These are phyloP conservation scores for Saccharomycopsis hybrid DNA, from an alignment of 1,139 yeast genomes.

Conservation along the genomic window DNA sequence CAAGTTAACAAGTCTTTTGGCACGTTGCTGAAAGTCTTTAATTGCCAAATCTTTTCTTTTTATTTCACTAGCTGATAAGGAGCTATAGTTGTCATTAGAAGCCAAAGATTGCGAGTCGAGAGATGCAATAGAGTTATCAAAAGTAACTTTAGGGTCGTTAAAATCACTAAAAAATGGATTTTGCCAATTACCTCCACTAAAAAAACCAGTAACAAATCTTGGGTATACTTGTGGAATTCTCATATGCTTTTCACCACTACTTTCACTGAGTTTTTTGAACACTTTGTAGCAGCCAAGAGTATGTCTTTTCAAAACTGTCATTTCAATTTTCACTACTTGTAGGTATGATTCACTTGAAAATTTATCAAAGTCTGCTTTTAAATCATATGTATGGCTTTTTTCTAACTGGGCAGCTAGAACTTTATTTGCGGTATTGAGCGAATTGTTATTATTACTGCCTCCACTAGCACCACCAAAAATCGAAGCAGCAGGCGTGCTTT, in stretches of 20 bases:
- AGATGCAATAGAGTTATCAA: constrained; percentile 5
- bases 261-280: constrained; percentile 6
- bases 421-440: too few relatives aligned
- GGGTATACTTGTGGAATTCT: constrained; percentile 61
- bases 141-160: not conserved
- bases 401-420: not conserved
- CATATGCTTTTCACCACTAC: constrained; percentile 26
- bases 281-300: constrained; percentile 11
- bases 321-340: constrained; percentile 16
- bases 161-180: constrained; percentile 51
- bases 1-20: constrained; percentile 38
- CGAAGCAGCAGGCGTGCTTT: not conserved
- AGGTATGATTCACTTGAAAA: constrained; percentile 7
- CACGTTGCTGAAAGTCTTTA: constrained; percentile 24
- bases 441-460: too few relatives aligned
- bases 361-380: constrained; percentile 8
- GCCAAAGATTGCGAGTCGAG: constrained; percentile 10
- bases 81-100: not conserved
- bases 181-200: constrained; percentile 70
- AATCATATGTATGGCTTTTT: not conserved
- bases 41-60: constrained; percentile 21
- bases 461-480: not conserved
- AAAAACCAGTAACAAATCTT: constrained; percentile 55
- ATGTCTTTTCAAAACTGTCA: constrained; percentile 17
- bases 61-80: not conserved